A percentile compares a stretch with the other conserved stretches of the same genome.
phyloP scores from a whole-genome alignment of 2,329 filamentous ascomycete genomes.

The Aspergillus awamori region DNA sequence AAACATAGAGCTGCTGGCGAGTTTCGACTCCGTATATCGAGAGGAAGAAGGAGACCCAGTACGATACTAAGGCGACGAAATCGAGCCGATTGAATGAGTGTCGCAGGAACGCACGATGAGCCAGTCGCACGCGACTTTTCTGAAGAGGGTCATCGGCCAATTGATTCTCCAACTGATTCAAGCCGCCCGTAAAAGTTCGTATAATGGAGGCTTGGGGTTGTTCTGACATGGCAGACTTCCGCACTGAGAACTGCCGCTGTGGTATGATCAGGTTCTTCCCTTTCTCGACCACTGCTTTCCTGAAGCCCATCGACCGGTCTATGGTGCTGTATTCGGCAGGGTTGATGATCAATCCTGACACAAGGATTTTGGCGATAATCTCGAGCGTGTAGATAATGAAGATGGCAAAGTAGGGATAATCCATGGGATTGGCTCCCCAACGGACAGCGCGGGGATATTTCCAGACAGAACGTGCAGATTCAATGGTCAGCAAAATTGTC shows the following conservation, averaged over 20 bases:
- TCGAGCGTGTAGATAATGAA: conserved; percentile 92
- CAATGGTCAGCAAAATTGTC: conserved; percentile 82
- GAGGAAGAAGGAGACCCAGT: conserved; percentile 86
- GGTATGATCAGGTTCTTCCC: conserved; percentile 80
- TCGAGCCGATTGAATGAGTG: conserved; percentile 96
- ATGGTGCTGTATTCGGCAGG: conserved; percentile 90
- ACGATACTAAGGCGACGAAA: conserved; percentile 91
- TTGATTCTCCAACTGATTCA: conserved; percentile 70
- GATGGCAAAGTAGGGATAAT: conserved; percentile 78
- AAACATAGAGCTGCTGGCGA: conserved; percentile 76
- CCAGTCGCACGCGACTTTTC: conserved; percentile 81
- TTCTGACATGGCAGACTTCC: conserved; percentile 46
- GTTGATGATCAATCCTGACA: conserved; percentile 91
- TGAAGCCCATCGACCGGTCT: conserved; percentile 74
- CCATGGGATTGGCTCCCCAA: conserved; percentile 70
- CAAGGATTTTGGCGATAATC: conserved; percentile 78
- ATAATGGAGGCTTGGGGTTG: conserved; percentile 61
- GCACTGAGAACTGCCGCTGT: conserved; percentile 70
- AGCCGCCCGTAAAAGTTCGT: conserved; percentile 73
- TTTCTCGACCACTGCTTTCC: conserved; percentile 73
- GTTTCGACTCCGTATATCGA: conserved; percentile 70
- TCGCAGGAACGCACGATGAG: conserved; percentile 86
- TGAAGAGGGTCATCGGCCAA: conserved; percentile 67
- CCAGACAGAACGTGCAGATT: conserved; percentile 74
- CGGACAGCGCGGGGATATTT: conserved; percentile 57